Evolutionary conservation across 106 monocot species (phyloP).

Genomic region (Chionographis japonica): DNA sequence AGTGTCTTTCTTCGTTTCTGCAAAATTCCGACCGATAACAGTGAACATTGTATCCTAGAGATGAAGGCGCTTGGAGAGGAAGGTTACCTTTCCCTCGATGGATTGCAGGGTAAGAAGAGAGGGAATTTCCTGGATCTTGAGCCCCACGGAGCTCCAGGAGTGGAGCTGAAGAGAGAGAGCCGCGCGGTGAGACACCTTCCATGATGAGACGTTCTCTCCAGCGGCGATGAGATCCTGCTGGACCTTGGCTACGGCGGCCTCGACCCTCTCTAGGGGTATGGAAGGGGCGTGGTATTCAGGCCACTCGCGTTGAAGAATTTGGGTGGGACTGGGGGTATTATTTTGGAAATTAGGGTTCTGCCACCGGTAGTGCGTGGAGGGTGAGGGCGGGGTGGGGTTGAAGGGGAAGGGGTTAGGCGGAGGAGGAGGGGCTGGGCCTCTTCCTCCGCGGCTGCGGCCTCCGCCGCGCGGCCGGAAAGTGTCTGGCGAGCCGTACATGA

Average conservation of each 20-base stretch:
- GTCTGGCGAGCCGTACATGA: constrained; percentile 4
- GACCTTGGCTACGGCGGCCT: constrained; percentile 22
- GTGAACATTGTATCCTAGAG: background rate
- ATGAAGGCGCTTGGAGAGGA: background rate
- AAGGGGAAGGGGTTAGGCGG: background rate
- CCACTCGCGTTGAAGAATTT: background rate
- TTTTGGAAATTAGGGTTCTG: background rate
- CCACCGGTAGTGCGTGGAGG: background rate
- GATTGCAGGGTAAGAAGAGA: constrained; percentile 11
- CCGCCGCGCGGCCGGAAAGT: constrained; percentile 6
- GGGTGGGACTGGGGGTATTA: background rate
- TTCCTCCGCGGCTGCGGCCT: background rate
- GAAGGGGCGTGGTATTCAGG: background rate
- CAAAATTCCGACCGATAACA: too few species aligned
- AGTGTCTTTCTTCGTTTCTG: too few species aligned
- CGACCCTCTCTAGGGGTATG: constrained; percentile 5
- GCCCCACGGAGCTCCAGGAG: constrained; percentile 21
- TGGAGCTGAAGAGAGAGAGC: constrained; percentile 12
- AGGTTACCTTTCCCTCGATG: constrained; percentile 20
- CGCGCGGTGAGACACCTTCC: constrained; percentile 22
- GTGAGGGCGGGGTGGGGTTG: background rate
- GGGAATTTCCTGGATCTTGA: constrained; percentile 8
- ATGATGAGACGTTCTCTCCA: constrained; percentile 17
- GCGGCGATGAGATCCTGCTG: constrained; percentile 9
- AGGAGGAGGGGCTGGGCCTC: background rate